Evolutionary conservation across 2,329 filamentous ascomycete species (phyloP).

Genomic region (Niveomyces coronatus): DNA sequence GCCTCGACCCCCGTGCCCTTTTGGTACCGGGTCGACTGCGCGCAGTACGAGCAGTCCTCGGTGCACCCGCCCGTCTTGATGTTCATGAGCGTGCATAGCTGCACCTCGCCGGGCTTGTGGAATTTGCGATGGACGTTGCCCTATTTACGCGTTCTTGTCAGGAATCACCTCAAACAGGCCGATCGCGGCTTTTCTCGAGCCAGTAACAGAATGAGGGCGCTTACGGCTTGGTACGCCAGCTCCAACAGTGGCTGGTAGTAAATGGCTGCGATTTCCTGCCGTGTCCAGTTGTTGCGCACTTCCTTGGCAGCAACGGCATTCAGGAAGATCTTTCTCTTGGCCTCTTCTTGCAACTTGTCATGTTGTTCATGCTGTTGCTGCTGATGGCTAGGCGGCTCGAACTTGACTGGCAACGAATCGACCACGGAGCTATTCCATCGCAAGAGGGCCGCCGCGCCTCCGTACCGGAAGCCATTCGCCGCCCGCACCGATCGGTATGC

Average conservation of each 20-base stretch:
- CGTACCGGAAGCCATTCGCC: conserved; percentile 4
- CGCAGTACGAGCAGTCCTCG: conserved; percentile 89
- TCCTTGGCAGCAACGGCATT: conserved; percentile 48
- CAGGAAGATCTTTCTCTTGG: conserved; percentile 23
- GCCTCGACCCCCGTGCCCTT: conserved; percentile 70
- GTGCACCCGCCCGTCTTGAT: conserved; percentile 91
- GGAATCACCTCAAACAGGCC: no score
- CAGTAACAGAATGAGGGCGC: conserved; percentile 13
- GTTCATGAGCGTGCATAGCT: conserved; percentile 93
- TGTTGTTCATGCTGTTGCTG: no score
- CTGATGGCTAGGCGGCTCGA: no score
- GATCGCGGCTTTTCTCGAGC: no score
- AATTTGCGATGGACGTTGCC: conserved; percentile 71
- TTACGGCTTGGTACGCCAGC: conserved; percentile 62
- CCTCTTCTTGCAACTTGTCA: conserved; percentile 5
- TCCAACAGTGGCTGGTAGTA: conserved; percentile 77
- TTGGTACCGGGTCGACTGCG: conserved; percentile 72
- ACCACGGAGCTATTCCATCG: conserved; percentile 10
- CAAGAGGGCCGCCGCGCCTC: conserved; percentile 9
- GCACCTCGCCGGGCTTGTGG: conserved; percentile 73
- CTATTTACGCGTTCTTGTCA: no score
- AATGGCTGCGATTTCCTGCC: conserved; percentile 69
- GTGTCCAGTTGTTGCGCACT: conserved; percentile 68
- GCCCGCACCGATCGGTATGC: conserved; percentile 6
- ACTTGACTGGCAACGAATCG: conserved; percentile 8